Evolutionary conservation across 306 rosid species (phyloP).

Genomic region (Castanospermum australe): DNA sequence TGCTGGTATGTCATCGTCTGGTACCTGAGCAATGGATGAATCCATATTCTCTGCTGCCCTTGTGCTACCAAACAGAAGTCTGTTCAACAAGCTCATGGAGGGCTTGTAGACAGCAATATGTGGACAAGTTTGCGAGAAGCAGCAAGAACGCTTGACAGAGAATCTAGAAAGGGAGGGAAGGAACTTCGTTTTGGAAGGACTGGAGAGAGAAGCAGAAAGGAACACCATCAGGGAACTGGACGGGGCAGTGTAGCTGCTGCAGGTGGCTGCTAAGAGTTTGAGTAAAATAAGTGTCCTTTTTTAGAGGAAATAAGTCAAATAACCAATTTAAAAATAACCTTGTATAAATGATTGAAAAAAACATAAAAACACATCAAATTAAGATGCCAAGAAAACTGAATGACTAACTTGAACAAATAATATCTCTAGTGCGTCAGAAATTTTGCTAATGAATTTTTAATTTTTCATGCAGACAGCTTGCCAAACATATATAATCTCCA

Average conservation of each 20-base stretch:
- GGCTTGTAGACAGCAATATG: slow-evolving; percentile 36
- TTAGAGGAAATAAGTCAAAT: neutral
- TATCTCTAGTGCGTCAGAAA: neutral
- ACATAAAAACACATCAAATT: neutral
- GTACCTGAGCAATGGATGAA: slow-evolving; percentile 67
- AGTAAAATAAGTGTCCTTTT: slow-evolving; percentile 32
- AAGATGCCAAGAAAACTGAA: neutral
- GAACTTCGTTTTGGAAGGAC: slow-evolving; percentile 21
- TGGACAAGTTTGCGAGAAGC: slow-evolving; percentile 40
- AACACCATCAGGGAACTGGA: slow-evolving; percentile 17
- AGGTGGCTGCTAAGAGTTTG: slow-evolving; percentile 38
- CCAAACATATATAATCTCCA: neutral
- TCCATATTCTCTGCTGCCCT: slow-evolving; percentile 47
- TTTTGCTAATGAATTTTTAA: too few species aligned
- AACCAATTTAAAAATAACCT: neutral
- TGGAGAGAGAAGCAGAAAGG: slow-evolving; percentile 19
- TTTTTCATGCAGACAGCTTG: neutral
- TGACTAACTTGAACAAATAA: neutral
- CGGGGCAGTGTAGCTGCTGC: slow-evolving; percentile 27
- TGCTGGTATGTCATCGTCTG: slow-evolving; percentile 76
- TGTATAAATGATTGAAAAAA: neutral
- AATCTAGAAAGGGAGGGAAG: slow-evolving; percentile 35
- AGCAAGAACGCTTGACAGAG: slow-evolving; percentile 18
- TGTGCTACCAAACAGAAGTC: slow-evolving; percentile 63
- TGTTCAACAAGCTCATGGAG: slow-evolving; percentile 73